phyloP scores from a whole-genome alignment of 1,139 yeast genomes.

The Candida sp. region DNA sequence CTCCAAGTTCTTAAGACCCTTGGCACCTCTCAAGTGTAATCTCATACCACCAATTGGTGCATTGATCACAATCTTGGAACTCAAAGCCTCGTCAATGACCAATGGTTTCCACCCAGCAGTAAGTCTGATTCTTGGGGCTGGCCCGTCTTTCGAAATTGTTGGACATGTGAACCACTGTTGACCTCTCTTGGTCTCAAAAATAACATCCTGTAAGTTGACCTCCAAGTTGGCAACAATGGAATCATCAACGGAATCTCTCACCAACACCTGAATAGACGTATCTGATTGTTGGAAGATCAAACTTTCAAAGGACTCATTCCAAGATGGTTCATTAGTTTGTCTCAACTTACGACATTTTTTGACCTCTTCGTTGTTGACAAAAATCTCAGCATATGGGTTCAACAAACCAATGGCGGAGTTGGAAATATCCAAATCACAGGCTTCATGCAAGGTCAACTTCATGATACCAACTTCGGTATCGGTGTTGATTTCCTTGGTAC shows the following conservation, averaged over 20 bases:
- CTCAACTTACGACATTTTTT: slow-evolving; percentile 64
- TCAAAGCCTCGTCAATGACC: slow-evolving; percentile 52
- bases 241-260: slow-evolving; percentile 59
- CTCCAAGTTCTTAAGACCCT: slow-evolving; percentile 61
- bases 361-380: slow-evolving; percentile 56
- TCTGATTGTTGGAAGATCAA: slow-evolving; percentile 62
- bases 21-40: slow-evolving; percentile 59
- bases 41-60: slow-evolving; percentile 72
- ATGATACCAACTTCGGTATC: slow-evolving; percentile 74
- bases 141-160: slow-evolving; percentile 31
- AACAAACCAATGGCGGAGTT: slow-evolving; percentile 69
- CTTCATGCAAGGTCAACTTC: slow-evolving; percentile 73
- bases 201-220: slow-evolving; percentile 56
- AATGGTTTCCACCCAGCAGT: slow-evolving; percentile 77
- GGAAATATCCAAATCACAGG: slow-evolving; percentile 68
- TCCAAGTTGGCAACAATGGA: slow-evolving; percentile 56
- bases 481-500: slow-evolving; percentile 49
- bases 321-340: slow-evolving; percentile 71
- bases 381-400: slow-evolving; percentile 74
- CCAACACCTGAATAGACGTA: slow-evolving; percentile 55
- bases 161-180: slow-evolving; percentile 54
- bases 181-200: slow-evolving; percentile 57
- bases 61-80: slow-evolving; percentile 44
- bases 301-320: slow-evolving; percentile 67
- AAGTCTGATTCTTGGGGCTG: slow-evolving; percentile 55